A percentile compares a stretch with the other conserved stretches of the same genome.
These are phyloP conservation scores for Candida peoriensis DNA, from an alignment of 805 yeast species.

Conservation along the genomic window DNA sequence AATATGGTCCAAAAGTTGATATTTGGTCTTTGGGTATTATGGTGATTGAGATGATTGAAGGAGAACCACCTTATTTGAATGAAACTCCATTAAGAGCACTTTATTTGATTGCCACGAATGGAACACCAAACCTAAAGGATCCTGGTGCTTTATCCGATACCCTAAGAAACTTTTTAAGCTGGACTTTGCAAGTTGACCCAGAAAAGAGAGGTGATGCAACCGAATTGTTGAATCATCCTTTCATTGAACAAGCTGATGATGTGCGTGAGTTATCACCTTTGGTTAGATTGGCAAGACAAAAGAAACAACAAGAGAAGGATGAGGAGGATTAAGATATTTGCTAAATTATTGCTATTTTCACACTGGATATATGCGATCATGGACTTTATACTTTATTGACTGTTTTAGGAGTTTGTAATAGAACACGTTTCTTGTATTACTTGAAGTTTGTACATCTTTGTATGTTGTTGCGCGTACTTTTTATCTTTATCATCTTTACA, in stretches of 20 bases:
- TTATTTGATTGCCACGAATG: constrained; percentile 92
- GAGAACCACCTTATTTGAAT: constrained; percentile 96
- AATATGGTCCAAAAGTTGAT: constrained; percentile 95
- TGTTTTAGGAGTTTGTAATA: too few relatives aligned
- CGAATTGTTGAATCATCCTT: constrained; percentile 63
- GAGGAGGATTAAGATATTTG: too few relatives aligned
- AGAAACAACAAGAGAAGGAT: constrained; percentile 40
- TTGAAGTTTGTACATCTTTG: too few relatives aligned
- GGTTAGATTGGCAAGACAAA: constrained; percentile 68
- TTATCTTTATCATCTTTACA: too few relatives aligned
- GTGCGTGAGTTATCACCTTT: constrained; percentile 63
- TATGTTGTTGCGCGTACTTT: too few relatives aligned
- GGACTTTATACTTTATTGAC: neutral
- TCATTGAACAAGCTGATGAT: constrained; percentile 57
- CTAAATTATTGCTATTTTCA: too few relatives aligned
- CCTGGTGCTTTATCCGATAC: constrained; percentile 71
- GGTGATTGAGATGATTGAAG: constrained; percentile 98
- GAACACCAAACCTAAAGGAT: constrained; percentile 90
- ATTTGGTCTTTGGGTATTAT: constrained; percentile 97
- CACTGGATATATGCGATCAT: too few relatives aligned
- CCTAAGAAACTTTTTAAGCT: constrained; percentile 64
- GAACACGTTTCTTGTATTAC: too few relatives aligned
- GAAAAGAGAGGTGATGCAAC: constrained; percentile 76
- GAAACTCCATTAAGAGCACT: constrained; percentile 94
- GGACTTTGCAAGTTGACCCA: constrained; percentile 79